phyloP scores from a whole-genome alignment of 768 basidiomycete genomes.

The Termitomyces sp. region DNA sequence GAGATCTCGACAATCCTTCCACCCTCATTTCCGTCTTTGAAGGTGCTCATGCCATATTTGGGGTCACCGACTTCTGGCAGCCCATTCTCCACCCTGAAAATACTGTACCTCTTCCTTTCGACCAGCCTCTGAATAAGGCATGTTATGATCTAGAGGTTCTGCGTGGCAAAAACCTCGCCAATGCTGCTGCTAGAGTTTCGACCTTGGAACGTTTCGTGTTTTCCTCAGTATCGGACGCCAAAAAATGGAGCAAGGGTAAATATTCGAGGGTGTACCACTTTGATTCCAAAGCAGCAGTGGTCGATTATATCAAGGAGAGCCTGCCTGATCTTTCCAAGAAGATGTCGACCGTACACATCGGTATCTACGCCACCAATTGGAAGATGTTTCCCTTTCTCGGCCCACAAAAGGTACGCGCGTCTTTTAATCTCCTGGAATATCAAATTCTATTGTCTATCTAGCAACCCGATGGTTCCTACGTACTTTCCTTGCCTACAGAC shows the following conservation, averaged over 20 bases:
- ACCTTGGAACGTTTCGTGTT: constrained; percentile 1
- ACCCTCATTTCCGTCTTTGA: not conserved
- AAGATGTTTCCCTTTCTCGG: not conserved
- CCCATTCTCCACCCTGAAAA: not conserved
- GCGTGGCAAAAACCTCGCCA: constrained; percentile 4
- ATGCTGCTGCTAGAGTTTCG: not conserved
- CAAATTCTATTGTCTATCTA: not conserved
- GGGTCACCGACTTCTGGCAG: constrained; percentile 9
- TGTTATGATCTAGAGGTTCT: constrained; percentile 6
- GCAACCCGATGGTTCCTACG: constrained; percentile 4
- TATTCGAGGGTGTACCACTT: constrained; percentile 1
- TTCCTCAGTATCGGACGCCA: not conserved
- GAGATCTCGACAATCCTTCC: constrained; percentile 1
- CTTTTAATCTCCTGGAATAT: not conserved
- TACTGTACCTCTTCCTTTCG: not conserved
- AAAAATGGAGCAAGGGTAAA: constrained; percentile 4
- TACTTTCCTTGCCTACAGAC: not conserved
- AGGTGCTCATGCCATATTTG: constrained; percentile 6
- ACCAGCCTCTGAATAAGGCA: not conserved
- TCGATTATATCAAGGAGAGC: not conserved
- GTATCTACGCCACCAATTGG: constrained; percentile 6
- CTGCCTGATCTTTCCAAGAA: constrained; percentile 2
- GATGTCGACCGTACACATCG: not conserved
- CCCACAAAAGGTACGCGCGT: not conserved
- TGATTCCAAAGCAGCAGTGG: constrained; percentile 3